Percentiles rank a stretch among this genome's conserved stretches.
Evolutionary conservation across 306 rosid genomes (phyloP).

Genomic region (Senna siamea): DNA sequence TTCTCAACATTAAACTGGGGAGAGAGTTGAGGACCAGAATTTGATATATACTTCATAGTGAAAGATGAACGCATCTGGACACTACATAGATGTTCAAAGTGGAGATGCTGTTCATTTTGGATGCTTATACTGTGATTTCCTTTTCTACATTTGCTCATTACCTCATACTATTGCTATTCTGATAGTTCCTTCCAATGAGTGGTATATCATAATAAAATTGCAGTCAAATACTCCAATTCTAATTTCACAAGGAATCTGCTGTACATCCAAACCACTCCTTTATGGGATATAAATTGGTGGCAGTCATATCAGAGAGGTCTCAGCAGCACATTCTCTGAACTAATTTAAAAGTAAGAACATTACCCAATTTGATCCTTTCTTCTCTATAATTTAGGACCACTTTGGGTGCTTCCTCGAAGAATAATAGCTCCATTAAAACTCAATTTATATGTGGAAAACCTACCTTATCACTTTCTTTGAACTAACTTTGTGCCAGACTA

Average conservation of each 20-base stretch:
- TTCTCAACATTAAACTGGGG: constrained; percentile 31
- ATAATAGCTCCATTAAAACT: constrained; percentile 26
- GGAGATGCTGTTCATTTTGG: constrained; percentile 71
- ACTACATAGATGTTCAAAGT: constrained; percentile 47
- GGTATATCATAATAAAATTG: constrained; percentile 30
- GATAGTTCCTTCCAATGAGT: constrained; percentile 25
- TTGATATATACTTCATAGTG: neutral
- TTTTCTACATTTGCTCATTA: neutral
- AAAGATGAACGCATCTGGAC: constrained; percentile 39
- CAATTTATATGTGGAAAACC: constrained; percentile 23
- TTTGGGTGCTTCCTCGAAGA: neutral
- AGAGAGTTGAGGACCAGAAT: neutral
- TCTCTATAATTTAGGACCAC: constrained; percentile 3
- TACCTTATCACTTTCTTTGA: constrained; percentile 38
- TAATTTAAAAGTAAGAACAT: constrained; percentile 47
- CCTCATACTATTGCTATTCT: constrained; percentile 2
- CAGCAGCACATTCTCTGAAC: constrained; percentile 58
- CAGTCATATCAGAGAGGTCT: constrained; percentile 52
- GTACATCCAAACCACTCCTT: constrained; percentile 40
- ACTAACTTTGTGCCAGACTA: constrained; percentile 7
- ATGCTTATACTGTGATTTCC: constrained; percentile 48
- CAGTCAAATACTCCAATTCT: constrained; percentile 35
- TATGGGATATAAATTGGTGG: constrained; percentile 47
- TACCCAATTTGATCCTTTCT: constrained; percentile 28
- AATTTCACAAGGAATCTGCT: constrained; percentile 11